Conservation (phyloP, 306 rosid species). For the Trifolium pratense region DNA sequence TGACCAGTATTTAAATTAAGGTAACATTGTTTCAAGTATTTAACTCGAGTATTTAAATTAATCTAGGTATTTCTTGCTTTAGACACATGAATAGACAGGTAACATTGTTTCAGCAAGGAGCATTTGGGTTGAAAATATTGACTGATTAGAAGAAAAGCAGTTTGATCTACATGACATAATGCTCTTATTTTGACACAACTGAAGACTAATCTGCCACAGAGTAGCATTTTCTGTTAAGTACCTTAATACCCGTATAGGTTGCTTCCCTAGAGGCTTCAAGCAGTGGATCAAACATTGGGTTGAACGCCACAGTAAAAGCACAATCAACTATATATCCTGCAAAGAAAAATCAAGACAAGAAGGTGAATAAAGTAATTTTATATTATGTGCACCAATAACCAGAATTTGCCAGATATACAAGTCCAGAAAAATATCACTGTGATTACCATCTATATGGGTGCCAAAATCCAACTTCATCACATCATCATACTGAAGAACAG, state of each 20-base stretch:
- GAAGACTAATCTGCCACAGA: constrained; percentile 14
- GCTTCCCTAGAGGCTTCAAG: constrained; percentile 99
- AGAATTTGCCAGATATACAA: constrained; percentile 22
- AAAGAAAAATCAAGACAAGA: constrained; percentile 38
- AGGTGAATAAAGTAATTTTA: constrained; percentile 13
- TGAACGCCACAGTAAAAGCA: constrained; percentile 97
- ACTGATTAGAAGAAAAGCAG: constrained; percentile 4
- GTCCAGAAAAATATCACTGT: not conserved
- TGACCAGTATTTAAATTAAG: constrained; percentile 1
- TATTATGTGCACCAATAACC: constrained; percentile 22
- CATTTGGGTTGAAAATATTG: constrained; percentile 18
- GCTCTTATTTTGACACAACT: constrained; percentile 11
- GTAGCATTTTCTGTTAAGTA: constrained; percentile 41
- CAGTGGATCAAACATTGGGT: constrained; percentile 87
- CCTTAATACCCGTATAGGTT: constrained; percentile 93
- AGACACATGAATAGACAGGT: constrained; percentile 12
- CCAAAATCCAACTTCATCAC: constrained; percentile 99
- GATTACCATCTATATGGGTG: constrained; percentile 89
- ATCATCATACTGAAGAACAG: constrained; percentile 92
- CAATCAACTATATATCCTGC: constrained; percentile 88
- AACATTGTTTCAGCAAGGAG: not conserved
- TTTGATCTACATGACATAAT: not conserved
- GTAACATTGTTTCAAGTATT: too few species aligned
- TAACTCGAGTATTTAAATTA: not conserved
- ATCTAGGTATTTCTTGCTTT: constrained; percentile 17